Evolutionary conservation across 129 eudicot species (phyloP), one percentile per base, ranked within the genome.

Genomic region (Saussurea involucrata): DNA sequence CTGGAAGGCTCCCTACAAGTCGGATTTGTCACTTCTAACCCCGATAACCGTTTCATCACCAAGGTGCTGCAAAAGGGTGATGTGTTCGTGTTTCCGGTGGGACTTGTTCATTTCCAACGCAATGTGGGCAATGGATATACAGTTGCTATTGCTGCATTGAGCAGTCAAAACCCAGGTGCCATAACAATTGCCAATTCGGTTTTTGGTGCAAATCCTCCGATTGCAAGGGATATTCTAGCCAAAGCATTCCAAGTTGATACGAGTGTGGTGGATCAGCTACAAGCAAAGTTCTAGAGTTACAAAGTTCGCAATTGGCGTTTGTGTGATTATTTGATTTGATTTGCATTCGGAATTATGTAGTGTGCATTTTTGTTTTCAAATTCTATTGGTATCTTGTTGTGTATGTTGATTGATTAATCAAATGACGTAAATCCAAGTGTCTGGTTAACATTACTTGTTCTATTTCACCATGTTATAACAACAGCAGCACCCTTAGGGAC

Each of bases 141-240:
- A 0, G 42, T 63, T 42, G 77, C 33, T 3, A 71, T 79, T 37
- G 83, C 77, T 42, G 83, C 72, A 36, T 72, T 53, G 22, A 85
- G 86, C 67, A 82, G 89, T 58, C 86, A 82, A 68, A 81, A 85
- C 68, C 88, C 88, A 0, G 88, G 88, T 25, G 88, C 73, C 37
- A 81, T 85, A 24, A 74, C 88, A 0, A 74, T 82, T 3, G 84
- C 82, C 0, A 82, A 75, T 6, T 73, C 83, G 20, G 86, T 85
- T 29, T 85, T 85, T 17, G 88, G 88, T 1, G 76, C 88, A 22
- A 85, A 78, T 74, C 86, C 88, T 28, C 28, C 74, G 25, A 81
- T 85, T 77, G 20, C 76, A 6, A 34, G 33, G 15, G 88, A 81
- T 67, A 61, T 85, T 72, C 69, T 85, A 15, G 80, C 81, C 27